Percentiles rank a stretch among this genome's conserved stretches.
Conservation (phyloP, 495 filamentous ascomycete genomes). For the Gamarada debralockiae region DNA sequence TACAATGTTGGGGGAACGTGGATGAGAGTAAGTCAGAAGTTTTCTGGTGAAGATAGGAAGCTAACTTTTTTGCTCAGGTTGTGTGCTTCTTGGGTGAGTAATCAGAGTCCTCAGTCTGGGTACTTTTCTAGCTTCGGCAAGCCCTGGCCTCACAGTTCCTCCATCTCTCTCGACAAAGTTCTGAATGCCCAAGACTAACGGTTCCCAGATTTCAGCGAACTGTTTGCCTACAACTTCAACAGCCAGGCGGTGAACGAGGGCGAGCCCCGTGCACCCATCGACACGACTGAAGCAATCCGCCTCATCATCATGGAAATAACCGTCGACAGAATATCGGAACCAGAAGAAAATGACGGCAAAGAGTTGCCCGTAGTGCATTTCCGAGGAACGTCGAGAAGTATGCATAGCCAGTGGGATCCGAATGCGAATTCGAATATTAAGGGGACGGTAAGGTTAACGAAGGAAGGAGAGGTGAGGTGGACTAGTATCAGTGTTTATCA, state of each 20-base stretch:
- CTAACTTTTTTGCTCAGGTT: slow-evolving; percentile 16
- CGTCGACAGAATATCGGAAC: slow-evolving; percentile 45
- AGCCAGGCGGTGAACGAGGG: too few species aligned
- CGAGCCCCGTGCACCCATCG: slow-evolving; percentile 44
- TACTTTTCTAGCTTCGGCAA: background rate
- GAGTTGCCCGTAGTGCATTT: slow-evolving; percentile 56
- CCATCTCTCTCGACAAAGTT: too few species aligned
- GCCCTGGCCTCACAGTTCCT: too few species aligned
- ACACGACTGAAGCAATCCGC: slow-evolving; percentile 54
- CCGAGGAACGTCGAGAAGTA: slow-evolving; percentile 45
- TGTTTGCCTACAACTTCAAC: slow-evolving; percentile 58
- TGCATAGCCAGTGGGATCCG: slow-evolving; percentile 54
- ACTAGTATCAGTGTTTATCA: slow-evolving; percentile 58
- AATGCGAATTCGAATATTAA: slow-evolving; percentile 52
- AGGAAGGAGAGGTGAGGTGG: slow-evolving; percentile 63
- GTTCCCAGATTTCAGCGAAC: slow-evolving; percentile 53
- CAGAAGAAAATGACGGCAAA: slow-evolving; percentile 46
- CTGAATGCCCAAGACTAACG: too few species aligned
- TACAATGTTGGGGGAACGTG: slow-evolving; percentile 58
- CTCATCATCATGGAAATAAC: slow-evolving; percentile 60
- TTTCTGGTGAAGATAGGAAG: slow-evolving; percentile 30
- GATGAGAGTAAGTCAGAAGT: slow-evolving; percentile 39
- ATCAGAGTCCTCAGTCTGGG: too few species aligned
- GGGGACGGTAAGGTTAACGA: slow-evolving; percentile 54
- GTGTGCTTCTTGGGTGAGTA: background rate